Conservation (phyloP, 768 basidiomycete genomes). For the Kwoniella sp. region DNA sequence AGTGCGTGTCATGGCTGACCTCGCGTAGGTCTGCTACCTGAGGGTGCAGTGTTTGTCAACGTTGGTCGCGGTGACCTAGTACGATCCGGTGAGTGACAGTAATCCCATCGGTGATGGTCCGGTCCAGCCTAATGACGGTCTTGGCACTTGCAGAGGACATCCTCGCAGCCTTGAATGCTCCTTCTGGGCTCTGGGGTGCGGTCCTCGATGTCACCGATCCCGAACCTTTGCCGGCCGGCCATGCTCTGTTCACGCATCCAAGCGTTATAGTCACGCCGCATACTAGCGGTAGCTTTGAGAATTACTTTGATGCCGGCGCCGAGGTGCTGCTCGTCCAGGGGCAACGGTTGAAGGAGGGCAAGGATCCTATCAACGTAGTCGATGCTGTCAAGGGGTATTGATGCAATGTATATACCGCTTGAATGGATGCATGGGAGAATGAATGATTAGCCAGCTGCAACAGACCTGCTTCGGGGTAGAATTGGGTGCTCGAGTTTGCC, state of each 20-base stretch:
- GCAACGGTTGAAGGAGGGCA: conserved; percentile 29
- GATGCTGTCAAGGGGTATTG: conserved; percentile 50
- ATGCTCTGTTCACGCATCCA: conserved; percentile 35
- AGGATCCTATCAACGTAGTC: conserved; percentile 37
- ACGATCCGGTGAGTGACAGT: conserved; percentile 44
- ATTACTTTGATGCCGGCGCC: conserved; percentile 45
- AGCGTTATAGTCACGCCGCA: conserved; percentile 53
- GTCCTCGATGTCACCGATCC: conserved; percentile 56
- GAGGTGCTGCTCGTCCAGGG: conserved; percentile 52
- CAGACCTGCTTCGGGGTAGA: too few relatives aligned
- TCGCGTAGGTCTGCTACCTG: conserved; percentile 39
- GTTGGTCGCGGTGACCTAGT: conserved; percentile 56
- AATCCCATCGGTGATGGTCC: too few relatives aligned
- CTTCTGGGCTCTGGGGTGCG: conserved; percentile 40
- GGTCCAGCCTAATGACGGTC: not conserved
- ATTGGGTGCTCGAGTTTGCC: too few relatives aligned
- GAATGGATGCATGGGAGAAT: not conserved
- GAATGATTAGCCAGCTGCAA: too few relatives aligned
- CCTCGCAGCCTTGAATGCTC: conserved; percentile 28
- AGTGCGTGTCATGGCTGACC: not conserved
- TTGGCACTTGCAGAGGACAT: conserved; percentile 31
- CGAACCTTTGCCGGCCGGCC: conserved; percentile 40
- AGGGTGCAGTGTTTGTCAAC: conserved; percentile 53
- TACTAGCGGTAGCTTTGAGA: conserved; percentile 48
- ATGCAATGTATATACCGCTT: not conserved